Base-by-base conservation (phyloP, 2,329 filamentous ascomycete species). In the Monosporascus sp. region DNA sequence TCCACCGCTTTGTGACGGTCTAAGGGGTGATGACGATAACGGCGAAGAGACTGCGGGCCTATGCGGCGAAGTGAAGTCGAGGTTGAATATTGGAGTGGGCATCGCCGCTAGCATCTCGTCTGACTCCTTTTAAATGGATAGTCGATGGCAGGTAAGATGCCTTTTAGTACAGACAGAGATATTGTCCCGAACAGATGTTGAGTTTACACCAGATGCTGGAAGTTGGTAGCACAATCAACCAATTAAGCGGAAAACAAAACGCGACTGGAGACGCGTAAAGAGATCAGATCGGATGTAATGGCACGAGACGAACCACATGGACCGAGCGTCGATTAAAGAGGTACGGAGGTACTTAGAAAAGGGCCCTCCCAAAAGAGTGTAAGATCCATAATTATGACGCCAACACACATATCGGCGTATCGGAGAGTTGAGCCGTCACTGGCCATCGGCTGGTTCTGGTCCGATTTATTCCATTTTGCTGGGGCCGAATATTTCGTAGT, bases 21-120 rank as follows among this genome's bases (percentile, higher is more conserved):
- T 79, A 50, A 82, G 67, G 14, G 81, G 81, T 3, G 81, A 83
- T 2, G 81, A 84, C 3, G 82, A 82, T 4, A 83, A 77, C 6
- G 80, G 81, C 47, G 82, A 84, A 1, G 82, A 69, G 31, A 76
- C 68, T 37, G 68, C 56, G 2, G 81, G 81, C 17, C 73, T 73
- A 65, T 76, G 65, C 41, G 63, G 62, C 66, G 75, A 76, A 35
- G 65, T 63, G 56, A 69, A 64, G 52, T 70, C 66, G 49, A 69
- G 58, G 57, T 72, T 70, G 62, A 78, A 75, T 48, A 73, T 69
- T 18, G 76, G 72, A n/a, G 72, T 61, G 39, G 65, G 63, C 66
- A 68, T 70, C 50, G 62, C 63, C 55, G 63, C 62, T 58, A 70
- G 68, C 70, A 73, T 68, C 18, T 60, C 59, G 64, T 49, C 47